phyloP scores from a whole-genome alignment of 108 stramenopile species.

The Cyclotella atomus region DNA sequence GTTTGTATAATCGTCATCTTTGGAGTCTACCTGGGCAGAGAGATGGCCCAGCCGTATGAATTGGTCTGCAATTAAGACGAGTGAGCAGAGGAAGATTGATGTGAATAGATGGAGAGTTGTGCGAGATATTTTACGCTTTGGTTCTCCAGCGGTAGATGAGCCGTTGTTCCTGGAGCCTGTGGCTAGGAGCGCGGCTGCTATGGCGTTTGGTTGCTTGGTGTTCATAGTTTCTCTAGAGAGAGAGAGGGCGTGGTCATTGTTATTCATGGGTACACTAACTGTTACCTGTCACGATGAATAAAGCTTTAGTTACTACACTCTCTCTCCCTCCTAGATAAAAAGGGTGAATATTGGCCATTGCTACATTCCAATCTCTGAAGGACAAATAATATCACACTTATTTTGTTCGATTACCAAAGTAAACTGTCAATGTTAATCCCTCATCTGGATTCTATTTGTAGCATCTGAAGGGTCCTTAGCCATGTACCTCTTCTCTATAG shows the following conservation, averaged over 20 bases:
- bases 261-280: too few species aligned
- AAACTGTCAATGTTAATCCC: slow-evolving; percentile 7
- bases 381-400: neutral
- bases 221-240: too few species aligned
- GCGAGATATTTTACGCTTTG: slow-evolving; percentile 6
- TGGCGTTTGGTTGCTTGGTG: neutral
- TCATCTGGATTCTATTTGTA: neutral
- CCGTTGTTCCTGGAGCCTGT: neutral
- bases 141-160: neutral
- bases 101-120: neutral
- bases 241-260: too few species aligned
- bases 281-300: too few species aligned
- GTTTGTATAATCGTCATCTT: neutral
- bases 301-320: too few species aligned
- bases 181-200: slow-evolving; percentile 5
- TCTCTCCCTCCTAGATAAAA: too few species aligned
- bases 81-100: neutral
- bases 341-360: too few species aligned
- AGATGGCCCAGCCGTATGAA: neutral
- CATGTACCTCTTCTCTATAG: slow-evolving; percentile 61
- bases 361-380: too few species aligned
- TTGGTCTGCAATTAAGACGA: neutral
- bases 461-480: slow-evolving; percentile 57
- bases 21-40: neutral
- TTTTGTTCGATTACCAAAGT: too few species aligned